Base-by-base conservation (phyloP, 2,329 filamentous ascomycete species). In the Sclerotinia spermophila region DNA sequence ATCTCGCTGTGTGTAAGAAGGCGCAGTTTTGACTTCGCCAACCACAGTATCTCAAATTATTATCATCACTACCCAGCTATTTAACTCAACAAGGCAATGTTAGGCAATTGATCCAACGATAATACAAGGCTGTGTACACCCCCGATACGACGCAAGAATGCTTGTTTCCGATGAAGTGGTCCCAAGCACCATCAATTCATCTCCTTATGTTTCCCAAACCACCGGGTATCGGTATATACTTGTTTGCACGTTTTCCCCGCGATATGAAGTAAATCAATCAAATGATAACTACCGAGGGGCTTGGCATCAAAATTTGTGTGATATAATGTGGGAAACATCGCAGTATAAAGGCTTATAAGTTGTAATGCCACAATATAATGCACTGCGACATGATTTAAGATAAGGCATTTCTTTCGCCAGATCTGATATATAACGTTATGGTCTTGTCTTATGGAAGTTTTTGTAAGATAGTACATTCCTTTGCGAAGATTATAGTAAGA, bases 21-120 rank as follows among this genome's bases (percentile, higher is more conserved):
- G 62, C 62, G 62, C 62, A 65, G 62, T 53, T 45, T 45, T 44
- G 24, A 53, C 62, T 65, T 65, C 45, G 45, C 45, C 61, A 64
- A 64, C 27, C 30, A 27, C 33, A 48, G 30, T 24, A n/a, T 44
- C 35, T 48, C 38, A 40, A 11, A 27, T 6, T 60, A n/a, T 60
- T 40, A 13, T 27, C 13, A 27, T n/a, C n/a, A 51, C 17, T 27
- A n/a, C n/a, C n/a, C n/a, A n/a, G n/a, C n/a, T n/a, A n/a, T n/a
- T n/a, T n/a, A n/a, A 27, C 35, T 33, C 40, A 45, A 33, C 3
- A 24, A 38, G 15, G 30, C 61, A 51, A 65, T 33, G 17, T 45
- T 21, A 8, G 62, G 58, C 38, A 44, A 61, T 60, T 24, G 42
- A 40, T 40, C 5, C 21, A 27, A n/a, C 35, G 7, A 1, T 40